These are phyloP conservation scores for Kokia cookei DNA, from an alignment of 441 rosid genomes.

Conservation along the genomic window DNA sequence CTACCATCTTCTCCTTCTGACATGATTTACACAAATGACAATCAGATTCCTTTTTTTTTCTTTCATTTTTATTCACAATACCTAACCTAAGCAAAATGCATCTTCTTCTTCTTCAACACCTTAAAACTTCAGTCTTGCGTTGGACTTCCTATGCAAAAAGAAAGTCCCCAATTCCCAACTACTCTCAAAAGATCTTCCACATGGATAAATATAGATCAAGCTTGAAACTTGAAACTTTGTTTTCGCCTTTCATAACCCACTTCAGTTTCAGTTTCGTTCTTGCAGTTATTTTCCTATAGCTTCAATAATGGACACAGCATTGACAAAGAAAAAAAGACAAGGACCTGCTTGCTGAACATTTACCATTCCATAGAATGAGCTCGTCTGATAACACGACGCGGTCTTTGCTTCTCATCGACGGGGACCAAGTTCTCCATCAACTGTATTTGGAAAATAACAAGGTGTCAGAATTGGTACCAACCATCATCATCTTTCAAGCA, in stretches of 20 bases:
- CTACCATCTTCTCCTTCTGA: neutral
- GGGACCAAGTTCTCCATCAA: slow-evolving; percentile 45
- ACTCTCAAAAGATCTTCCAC: neutral
- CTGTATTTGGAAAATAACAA: slow-evolving; percentile 18
- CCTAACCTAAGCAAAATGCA: neutral
- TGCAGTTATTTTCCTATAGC: neutral
- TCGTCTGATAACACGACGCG: slow-evolving; percentile 34
- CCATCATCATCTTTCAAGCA: neutral
- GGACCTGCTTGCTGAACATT: neutral
- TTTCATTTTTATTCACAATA: neutral
- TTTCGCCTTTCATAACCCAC: neutral
- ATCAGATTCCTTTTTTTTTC: neutral
- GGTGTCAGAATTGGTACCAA: neutral
- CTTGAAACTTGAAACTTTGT: neutral
- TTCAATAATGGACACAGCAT: neutral
- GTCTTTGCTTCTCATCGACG: slow-evolving; percentile 36
- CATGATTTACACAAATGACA: neutral
- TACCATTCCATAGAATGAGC: slow-evolving; percentile 40
- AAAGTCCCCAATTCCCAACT: neutral
- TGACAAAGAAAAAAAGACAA: neutral
- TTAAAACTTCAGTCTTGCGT: neutral
- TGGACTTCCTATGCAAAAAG: no score
- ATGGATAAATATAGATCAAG: neutral
- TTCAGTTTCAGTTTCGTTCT: neutral
- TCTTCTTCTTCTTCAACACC: neutral